Base-by-base conservation (phyloP, 2,329 filamentous ascomycete species). In the Penicillium nordicum region DNA sequence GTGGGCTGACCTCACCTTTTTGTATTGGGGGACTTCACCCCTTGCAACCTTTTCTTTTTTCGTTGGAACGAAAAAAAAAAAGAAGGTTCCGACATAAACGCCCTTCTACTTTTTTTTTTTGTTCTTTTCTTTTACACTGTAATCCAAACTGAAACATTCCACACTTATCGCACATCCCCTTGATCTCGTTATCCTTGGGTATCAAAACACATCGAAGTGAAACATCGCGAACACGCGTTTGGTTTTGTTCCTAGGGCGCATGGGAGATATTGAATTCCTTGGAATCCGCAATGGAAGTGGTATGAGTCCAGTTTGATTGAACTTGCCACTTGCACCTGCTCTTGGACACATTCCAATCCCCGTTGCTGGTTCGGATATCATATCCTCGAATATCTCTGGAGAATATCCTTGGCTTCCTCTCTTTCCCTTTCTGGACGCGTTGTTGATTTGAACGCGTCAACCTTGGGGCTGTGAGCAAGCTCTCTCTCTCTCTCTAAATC, bases 21-120 rank as follows among this genome's bases (percentile, higher is more conserved):
- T 23, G 36, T 50, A 49, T 54, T 58, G 58, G 57, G 63, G 62
- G 58, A 63, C 48, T 53, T 53, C 54, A 57, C 57, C 64, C 64
- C 64, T 66, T 66, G 61, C 53, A 29, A 45, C 41, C 18, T 23
- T 44, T 11, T 11, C 10, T 32, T 49, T 37, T 32, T 49, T 37
- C 16, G 2, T 37, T 29, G 44, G 37, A 40, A 40, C 7, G 34
- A 32, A 32, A 34, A 34, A 21, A 10, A 12, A 41, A 45, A 10
- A 12, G 32, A 45, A 16, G 25, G 10, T 36, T 42, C 29, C 21
- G 8, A 45, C 30, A 29, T 18, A 27, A n/a, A 29, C 37, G 37
- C 36, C 51, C 21, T 41, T n/a, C 27, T 27, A 4, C 23, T 11
- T 29, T 32, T 16, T 30, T 30, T 32, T 14, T 18, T 18, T 18